Conservation (phyloP, 164 flowering plant species). For the Dillenia turbinata region DNA sequence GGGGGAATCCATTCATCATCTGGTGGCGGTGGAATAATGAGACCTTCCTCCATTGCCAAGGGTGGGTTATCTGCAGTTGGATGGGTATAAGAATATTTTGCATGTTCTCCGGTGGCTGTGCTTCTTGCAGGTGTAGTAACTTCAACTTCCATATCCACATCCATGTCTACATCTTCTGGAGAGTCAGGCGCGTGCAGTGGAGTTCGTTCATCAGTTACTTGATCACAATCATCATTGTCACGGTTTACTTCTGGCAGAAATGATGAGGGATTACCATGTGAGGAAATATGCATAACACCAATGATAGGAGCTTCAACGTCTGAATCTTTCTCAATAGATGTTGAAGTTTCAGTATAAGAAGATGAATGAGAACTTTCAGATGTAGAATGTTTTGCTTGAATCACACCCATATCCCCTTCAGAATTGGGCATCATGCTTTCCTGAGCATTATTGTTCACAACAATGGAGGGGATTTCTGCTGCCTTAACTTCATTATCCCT, state of each 20-base stretch:
- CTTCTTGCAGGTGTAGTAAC: constrained; percentile 33
- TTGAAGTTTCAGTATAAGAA: constrained; percentile 4
- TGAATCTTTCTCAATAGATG: constrained; percentile 5
- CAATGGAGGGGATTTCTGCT: constrained; percentile 1
- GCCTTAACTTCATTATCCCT: constrained; percentile 20
- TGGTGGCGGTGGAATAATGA: constrained; percentile 45
- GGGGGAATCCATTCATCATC: constrained; percentile 71
- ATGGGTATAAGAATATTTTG: constrained; percentile 15
- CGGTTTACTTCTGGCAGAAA: constrained; percentile 7
- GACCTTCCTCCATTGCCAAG: constrained; percentile 14
- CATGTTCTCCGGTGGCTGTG: constrained; percentile 7
- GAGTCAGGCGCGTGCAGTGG: constrained; percentile 14
- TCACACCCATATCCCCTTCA: constrained; percentile 19
- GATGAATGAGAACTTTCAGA: constrained; percentile 10
- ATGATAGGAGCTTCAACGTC: not conserved
- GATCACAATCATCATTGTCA: constrained; percentile 17
- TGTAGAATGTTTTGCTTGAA: constrained; percentile 9
- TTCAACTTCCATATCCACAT: constrained; percentile 98
- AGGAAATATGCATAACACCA: constrained; percentile 10
- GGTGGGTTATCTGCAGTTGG: constrained; percentile 17
- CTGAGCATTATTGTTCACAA: constrained; percentile 14
- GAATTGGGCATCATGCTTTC: constrained; percentile 17
- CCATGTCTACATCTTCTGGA: constrained; percentile 82
- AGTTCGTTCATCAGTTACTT: constrained; percentile 13
- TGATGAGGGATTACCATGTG: constrained; percentile 13